phyloP scores from a whole-genome alignment of 2,329 filamentous ascomycete species.

The Lachnellula subtilissima region DNA sequence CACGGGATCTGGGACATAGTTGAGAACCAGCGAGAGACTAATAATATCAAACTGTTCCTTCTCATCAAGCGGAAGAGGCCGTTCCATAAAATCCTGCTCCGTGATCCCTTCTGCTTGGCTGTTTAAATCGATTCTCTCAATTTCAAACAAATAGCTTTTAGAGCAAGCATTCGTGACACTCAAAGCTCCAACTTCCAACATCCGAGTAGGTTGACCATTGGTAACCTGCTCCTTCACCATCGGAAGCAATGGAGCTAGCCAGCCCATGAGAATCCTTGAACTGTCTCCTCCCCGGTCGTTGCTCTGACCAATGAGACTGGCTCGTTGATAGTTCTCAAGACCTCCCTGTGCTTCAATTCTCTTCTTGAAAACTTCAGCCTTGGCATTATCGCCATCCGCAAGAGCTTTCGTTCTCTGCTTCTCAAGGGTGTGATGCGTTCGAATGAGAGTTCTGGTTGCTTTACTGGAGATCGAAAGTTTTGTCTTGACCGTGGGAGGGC shows the following conservation, averaged over 20 bases:
- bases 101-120: slow-evolving; percentile 77
- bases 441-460: slow-evolving; percentile 60
- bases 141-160: slow-evolving; percentile 61
- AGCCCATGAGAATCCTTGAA: slow-evolving; percentile 58
- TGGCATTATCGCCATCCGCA: slow-evolving; percentile 47
- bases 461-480: slow-evolving; percentile 58
- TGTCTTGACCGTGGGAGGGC: slow-evolving; percentile 48
- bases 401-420: slow-evolving; percentile 56
- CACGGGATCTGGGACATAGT: slow-evolving; percentile 78
- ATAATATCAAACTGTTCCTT: slow-evolving; percentile 78
- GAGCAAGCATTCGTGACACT: slow-evolving; percentile 84
- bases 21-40: slow-evolving; percentile 86
- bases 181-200: slow-evolving; percentile 87
- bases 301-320: slow-evolving; percentile 64
- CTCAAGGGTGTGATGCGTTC: slow-evolving; percentile 59
- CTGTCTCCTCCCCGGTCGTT: slow-evolving; percentile 63
- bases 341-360: slow-evolving; percentile 57
- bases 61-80: slow-evolving; percentile 62
- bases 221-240: slow-evolving; percentile 18
- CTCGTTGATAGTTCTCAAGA: slow-evolving; percentile 50
- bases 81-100: slow-evolving; percentile 91
- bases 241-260: slow-evolving; percentile 43
- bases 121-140: slow-evolving; percentile 84
- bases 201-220: slow-evolving; percentile 42
- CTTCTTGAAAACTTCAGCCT: slow-evolving; percentile 42